phyloP scores from a whole-genome alignment of 768 basidiomycete genomes.

The Kwoniella shandongensis region DNA sequence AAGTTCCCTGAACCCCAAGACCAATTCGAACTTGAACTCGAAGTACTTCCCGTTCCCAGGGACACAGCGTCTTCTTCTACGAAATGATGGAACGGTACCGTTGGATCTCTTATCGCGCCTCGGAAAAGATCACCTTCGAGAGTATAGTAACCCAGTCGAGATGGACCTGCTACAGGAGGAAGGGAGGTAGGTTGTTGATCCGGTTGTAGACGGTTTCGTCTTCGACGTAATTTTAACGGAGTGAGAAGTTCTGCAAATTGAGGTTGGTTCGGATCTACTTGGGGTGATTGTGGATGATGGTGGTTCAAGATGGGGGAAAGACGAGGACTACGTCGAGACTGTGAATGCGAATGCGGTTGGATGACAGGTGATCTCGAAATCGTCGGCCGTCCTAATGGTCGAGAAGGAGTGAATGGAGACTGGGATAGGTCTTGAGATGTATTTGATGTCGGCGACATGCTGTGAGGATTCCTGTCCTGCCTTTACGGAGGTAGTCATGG shows the following conservation, averaged over 20 bases:
- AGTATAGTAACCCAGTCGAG: constrained; percentile 36
- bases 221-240: constrained; percentile 38
- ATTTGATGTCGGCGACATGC: constrained; percentile 10
- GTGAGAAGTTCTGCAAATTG: constrained; percentile 49
- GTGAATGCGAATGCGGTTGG: too few relatives aligned
- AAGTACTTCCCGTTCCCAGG: constrained; percentile 27
- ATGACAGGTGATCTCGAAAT: too few relatives aligned
- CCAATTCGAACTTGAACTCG: constrained; percentile 35
- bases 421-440: neutral
- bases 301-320: constrained; percentile 29
- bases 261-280: constrained; percentile 22
- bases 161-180: constrained; percentile 32
- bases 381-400: too few relatives aligned
- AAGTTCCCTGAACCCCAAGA: constrained; percentile 38
- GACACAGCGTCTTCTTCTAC: constrained; percentile 43
- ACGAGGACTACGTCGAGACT: constrained; percentile 1
- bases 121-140: constrained; percentile 42
- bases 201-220: constrained; percentile 9
- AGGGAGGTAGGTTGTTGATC: constrained; percentile 18
- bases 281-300: constrained; percentile 12
- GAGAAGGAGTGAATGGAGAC: too few relatives aligned
- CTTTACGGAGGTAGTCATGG: constrained; percentile 19
- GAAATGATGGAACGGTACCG: constrained; percentile 10
- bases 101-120: constrained; percentile 38
- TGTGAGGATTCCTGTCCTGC: neutral